Evolutionary conservation across 2,329 filamentous ascomycete genomes (phyloP), one percentile per base, ranked within the genome.

Genomic region (Chaetoscypha palmicola): DNA sequence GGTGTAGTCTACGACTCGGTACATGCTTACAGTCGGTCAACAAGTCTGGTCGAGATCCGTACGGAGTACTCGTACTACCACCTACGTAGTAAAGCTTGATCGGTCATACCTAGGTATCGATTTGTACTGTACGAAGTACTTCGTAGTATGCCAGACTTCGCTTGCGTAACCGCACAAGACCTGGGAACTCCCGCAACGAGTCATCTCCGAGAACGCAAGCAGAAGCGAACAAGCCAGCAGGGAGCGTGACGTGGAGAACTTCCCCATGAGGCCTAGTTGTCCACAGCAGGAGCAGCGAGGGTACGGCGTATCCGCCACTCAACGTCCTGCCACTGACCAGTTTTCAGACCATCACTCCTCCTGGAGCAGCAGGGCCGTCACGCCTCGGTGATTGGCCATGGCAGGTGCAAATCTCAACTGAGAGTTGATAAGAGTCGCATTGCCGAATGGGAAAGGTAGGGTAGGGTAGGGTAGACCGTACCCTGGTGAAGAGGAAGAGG

Each of bases 361-460:
- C 20, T 23, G 35, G 20, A n/a, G 37, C 23, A 30, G 14, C 37
- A 30, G 23, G 23, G 23, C 23, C 16, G 16, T 16, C 11, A 28
- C 37, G 10, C 24, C 22, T 39, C 35, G 23, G 16, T 28, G 37
- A 28, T 28, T 39, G 37, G 23, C 23, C 14, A 35, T 9, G 24
- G 16, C 12, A 17, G 23, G 16, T 19, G 37, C 16, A 30, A 28
- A 39, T 39, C 37, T 20, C 37, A 24, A 39, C 23, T 39, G 12
- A 20, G 37, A 39, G 23, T 39, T 24, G 37, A 39, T 39, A 31
- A 39, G 37, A 39, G 37, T 39, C 23, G 24, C 37, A 39, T 39
- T 21, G 24, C 37, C 23, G 37, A 28, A 30, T 19, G 23, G 19
- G 37, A 8, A 12, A 14, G 11, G 22, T 4, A n/a, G 9, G 21